These are phyloP conservation scores for Trametes polyzona DNA, from an alignment of 1,284 basidiomycete species.

Conservation along the genomic window DNA sequence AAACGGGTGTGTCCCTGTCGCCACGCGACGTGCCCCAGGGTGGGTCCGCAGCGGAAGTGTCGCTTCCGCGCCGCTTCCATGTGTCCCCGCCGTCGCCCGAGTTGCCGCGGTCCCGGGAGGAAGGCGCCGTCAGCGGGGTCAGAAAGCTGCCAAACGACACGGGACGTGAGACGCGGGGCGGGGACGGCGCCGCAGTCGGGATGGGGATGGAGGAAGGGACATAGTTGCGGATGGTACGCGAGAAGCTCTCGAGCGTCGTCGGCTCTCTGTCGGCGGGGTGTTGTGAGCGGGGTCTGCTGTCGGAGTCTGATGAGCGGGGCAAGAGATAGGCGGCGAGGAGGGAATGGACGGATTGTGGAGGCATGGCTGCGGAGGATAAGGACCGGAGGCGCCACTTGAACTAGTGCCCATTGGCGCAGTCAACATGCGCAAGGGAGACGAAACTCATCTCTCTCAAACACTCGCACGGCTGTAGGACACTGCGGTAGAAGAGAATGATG, in stretches of 20 bases:
- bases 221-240: slow-evolving; percentile 54
- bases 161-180: slow-evolving; percentile 53
- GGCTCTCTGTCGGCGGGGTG: slow-evolving; percentile 41
- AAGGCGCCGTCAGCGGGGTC: slow-evolving; percentile 21
- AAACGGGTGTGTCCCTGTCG: slow-evolving; percentile 28
- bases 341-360: slow-evolving; percentile 1
- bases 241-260: slow-evolving; percentile 53
- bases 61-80: slow-evolving; percentile 28
- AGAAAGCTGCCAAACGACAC: slow-evolving; percentile 51
- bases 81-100: slow-evolving; percentile 1
- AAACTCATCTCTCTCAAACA: slow-evolving; percentile 13
- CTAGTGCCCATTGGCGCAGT: not conserved
- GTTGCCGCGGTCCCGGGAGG: slow-evolving; percentile 10
- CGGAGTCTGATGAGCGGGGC: slow-evolving; percentile 11
- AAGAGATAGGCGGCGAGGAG: slow-evolving; percentile 1
- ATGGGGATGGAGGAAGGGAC: slow-evolving; percentile 57
- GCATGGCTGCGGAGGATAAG: slow-evolving; percentile 1
- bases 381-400: not conserved
- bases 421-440: slow-evolving; percentile 6
- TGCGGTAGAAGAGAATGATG: not conserved
- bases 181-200: slow-evolving; percentile 49
- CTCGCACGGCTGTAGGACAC: not conserved
- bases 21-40: not conserved
- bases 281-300: slow-evolving; percentile 14
- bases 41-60: slow-evolving; percentile 21